Evolutionary conservation across 768 basidiomycete genomes (phyloP).

Genomic region (Tricholomella constricta): DNA sequence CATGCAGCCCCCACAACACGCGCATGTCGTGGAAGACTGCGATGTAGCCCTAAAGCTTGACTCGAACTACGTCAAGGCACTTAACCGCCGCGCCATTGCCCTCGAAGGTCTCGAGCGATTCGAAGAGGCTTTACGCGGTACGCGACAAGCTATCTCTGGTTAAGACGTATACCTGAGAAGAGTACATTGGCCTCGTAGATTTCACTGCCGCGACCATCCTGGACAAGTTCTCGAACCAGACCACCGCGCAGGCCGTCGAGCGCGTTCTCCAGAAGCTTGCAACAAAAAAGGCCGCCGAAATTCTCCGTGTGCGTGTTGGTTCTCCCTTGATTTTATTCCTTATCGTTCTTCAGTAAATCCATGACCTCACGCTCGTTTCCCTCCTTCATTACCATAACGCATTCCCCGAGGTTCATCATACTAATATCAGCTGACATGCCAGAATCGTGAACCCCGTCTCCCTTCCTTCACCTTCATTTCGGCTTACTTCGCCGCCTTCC

Average conservation of each 20-base stretch:
- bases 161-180: background rate
- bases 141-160: conserved; percentile 18
- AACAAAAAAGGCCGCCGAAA: conserved; percentile 67
- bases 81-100: conserved; percentile 88
- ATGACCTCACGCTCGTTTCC: no score
- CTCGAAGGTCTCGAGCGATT: conserved; percentile 73
- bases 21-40: conserved; percentile 85
- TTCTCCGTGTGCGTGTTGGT: conserved; percentile 56
- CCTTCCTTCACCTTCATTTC: conserved; percentile 92
- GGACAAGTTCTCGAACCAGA: conserved; percentile 86
- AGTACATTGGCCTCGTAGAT: conserved; percentile 56
- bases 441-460: conserved; percentile 78
- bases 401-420: background rate
- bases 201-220: conserved; percentile 97
- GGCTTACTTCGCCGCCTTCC: conserved; percentile 97
- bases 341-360: no score
- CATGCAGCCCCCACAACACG: conserved; percentile 81
- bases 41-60: conserved; percentile 86
- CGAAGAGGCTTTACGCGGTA: conserved; percentile 81
- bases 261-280: conserved; percentile 89
- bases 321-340: background rate
- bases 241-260: conserved; percentile 80
- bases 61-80: conserved; percentile 81
- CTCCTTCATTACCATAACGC: no score
- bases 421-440: background rate